Evolutionary conservation across 108 stramenopile genomes (phyloP).

Genomic region (Schizochytrium sp.): DNA sequence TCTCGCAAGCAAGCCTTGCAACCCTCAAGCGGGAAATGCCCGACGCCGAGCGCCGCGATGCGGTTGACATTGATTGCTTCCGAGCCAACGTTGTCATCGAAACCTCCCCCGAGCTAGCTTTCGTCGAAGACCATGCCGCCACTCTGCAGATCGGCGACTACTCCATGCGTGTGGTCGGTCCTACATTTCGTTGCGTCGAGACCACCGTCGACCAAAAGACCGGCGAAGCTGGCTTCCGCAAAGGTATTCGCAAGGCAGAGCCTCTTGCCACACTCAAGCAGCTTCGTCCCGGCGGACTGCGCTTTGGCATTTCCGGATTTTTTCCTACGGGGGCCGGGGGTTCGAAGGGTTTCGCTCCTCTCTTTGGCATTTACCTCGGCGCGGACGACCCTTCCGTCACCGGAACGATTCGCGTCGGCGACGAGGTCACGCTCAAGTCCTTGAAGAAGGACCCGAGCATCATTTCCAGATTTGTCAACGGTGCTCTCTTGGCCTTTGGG

Average conservation of each 20-base stretch:
- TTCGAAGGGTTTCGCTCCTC: not conserved
- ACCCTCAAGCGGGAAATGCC: not conserved
- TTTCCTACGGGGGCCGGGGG: not conserved
- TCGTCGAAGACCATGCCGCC: not conserved
- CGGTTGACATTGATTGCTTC: not conserved
- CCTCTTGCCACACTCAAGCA: not conserved
- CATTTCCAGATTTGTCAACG: too few relatives aligned
- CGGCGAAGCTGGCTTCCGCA: not conserved
- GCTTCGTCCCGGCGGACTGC: not conserved
- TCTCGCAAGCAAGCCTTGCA: not conserved
- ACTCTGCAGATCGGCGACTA: not conserved
- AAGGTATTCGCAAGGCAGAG: not conserved
- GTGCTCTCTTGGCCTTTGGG: too few relatives aligned
- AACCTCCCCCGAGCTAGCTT: not conserved
- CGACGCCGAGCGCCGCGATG: not conserved
- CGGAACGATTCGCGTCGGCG: too few relatives aligned
- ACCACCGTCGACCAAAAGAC: not conserved
- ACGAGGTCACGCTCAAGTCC: too few relatives aligned
- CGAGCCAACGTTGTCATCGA: not conserved
- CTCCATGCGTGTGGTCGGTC: not conserved
- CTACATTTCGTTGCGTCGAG: not conserved
- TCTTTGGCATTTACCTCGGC: not conserved
- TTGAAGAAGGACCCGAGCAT: too few relatives aligned
- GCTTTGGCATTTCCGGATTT: not conserved
- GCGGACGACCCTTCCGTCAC: not conserved